phyloP scores from a whole-genome alignment of 257 asterid species.

The Solanum bulbocastanum region DNA sequence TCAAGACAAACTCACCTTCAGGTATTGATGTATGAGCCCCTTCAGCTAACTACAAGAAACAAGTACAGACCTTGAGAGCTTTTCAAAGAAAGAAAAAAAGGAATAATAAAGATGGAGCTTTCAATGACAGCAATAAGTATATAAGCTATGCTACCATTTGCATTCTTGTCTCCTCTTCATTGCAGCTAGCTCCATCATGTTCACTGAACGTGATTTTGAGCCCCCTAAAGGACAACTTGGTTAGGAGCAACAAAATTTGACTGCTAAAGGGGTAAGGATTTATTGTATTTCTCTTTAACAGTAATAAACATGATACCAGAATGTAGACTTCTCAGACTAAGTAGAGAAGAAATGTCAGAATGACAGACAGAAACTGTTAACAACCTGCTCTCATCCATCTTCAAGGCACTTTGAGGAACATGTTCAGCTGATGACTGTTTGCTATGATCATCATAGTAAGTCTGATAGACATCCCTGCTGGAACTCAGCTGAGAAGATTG shows the following conservation, averaged over 20 bases:
- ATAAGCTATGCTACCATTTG: slow-evolving; percentile 28
- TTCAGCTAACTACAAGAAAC: slow-evolving; percentile 36
- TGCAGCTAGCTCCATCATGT: slow-evolving; percentile 25
- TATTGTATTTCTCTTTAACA: not conserved
- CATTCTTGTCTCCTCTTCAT: slow-evolving; percentile 31
- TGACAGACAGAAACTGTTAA: not conserved
- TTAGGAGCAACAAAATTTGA: not conserved
- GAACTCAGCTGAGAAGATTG: slow-evolving; percentile 29
- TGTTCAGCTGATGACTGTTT: slow-evolving; percentile 27
- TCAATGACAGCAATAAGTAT: slow-evolving; percentile 7
- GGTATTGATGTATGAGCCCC: slow-evolving; percentile 34
- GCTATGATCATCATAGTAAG: slow-evolving; percentile 34
- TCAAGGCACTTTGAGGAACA: slow-evolving; percentile 28
- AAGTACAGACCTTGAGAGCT: not conserved
- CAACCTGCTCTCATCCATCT: slow-evolving; percentile 44
- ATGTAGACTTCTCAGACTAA: not conserved
- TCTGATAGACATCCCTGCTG: slow-evolving; percentile 27
- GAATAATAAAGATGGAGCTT: not conserved
- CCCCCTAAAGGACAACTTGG: slow-evolving; percentile 25
- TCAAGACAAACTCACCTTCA: slow-evolving; percentile 51
- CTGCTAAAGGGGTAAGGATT: not conserved
- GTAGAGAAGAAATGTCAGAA: not conserved
- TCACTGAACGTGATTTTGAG: slow-evolving; percentile 32
- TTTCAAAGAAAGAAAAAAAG: slow-evolving; percentile 1
- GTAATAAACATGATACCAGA: not conserved